Percentiles rank a stretch among this genome's conserved stretches.
These are phyloP conservation scores for Starmerella davenportii DNA, from an alignment of 805 yeast species.

Conservation along the genomic window DNA sequence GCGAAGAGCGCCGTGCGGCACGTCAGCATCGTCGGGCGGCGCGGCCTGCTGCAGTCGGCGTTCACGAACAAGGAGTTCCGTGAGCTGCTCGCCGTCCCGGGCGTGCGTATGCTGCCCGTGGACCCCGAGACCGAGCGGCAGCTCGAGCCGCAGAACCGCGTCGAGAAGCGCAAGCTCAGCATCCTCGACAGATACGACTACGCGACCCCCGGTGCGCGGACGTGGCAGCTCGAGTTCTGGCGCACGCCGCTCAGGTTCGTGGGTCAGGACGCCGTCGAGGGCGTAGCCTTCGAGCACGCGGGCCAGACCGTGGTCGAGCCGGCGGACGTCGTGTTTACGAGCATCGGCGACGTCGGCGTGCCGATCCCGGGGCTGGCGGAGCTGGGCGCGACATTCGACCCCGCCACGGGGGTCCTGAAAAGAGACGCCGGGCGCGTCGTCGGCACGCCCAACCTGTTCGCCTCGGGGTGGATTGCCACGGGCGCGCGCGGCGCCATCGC, in stretches of 20 bases:
- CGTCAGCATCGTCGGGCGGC: conserved; percentile 63
- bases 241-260: conserved; percentile 42
- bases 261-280: conserved; percentile 26
- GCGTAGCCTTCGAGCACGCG: conserved; percentile 33
- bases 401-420: conserved; percentile 22
- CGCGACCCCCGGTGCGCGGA: conserved; percentile 15
- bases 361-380: conserved; percentile 43
- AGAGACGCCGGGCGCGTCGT: conserved; percentile 9
- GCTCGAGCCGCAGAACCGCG: conserved; percentile 3
- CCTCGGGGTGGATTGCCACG: conserved; percentile 78
- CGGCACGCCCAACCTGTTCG: conserved; percentile 34
- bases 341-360: conserved; percentile 66
- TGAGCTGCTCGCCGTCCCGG: conserved; percentile 38
- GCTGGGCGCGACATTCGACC: conserved; percentile 33
- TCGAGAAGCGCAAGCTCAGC: conserved; percentile 14
- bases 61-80: conserved; percentile 85
- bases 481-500: conserved; percentile 87
- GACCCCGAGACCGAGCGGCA: conserved; percentile 5
- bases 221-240: conserved; percentile 57
- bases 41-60: conserved; percentile 72
- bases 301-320: conserved; percentile 24
- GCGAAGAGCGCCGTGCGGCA: conserved; percentile 35
- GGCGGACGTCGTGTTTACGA: conserved; percentile 54
- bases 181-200: conserved; percentile 4
- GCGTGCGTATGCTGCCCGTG: conserved; percentile 9